Base-by-base conservation (phyloP, 2,329 filamentous ascomycete species). In the Fusarium subtropicale region DNA sequence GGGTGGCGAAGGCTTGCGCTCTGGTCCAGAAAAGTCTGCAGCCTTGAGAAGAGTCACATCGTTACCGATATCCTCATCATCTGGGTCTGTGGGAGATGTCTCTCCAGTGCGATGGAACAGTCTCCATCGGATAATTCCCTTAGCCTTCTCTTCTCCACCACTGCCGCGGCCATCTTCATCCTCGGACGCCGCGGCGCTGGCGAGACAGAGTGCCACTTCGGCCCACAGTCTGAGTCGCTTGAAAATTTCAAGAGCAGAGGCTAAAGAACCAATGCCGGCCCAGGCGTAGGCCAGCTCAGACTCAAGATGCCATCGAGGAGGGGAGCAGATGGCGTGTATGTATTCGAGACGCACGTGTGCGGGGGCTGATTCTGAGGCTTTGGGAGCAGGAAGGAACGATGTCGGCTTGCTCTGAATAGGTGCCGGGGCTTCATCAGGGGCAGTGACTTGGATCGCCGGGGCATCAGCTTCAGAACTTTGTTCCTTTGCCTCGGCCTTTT, bases 221-320 rank as follows among this genome's bases (percentile, higher is more conserved):
- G 96, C 92, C 94, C 96, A 98, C 78, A 98, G 90, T 59, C 94
- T 90, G 20, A 99, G 82, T 5, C 96, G 88, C 80, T 97, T 94
- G 80, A 98, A 99, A 64, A 99, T 98, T 64, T 97, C 96, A 2
- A 99, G 86, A 0, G 96, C 96, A 1, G 94, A 97, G 5, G 93
- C 86, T 3, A 99, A 82, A 41, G 94, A 97, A 12, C 96, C 96
- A 4, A 97, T 87, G 48, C 89, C 87, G 1, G 94, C 92, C 96
- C 96, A 99, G n/a, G 94, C 89, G 64, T 93, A 90, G 2, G 96
- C 96, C 16, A 99, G 85, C 77, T 99, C 96, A 0, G 94, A 91
- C 77, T 99, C 96, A 1, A 99, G 87, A 74, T 97, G 93, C 96
- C 96, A 99, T 53, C 94, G 84, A 0, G 94, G 92, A 1, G 95